Evolutionary conservation across 1,284 basidiomycete genomes (phyloP), one percentile per base, ranked within the genome.

Genomic region (Caloboletus inedulis): DNA sequence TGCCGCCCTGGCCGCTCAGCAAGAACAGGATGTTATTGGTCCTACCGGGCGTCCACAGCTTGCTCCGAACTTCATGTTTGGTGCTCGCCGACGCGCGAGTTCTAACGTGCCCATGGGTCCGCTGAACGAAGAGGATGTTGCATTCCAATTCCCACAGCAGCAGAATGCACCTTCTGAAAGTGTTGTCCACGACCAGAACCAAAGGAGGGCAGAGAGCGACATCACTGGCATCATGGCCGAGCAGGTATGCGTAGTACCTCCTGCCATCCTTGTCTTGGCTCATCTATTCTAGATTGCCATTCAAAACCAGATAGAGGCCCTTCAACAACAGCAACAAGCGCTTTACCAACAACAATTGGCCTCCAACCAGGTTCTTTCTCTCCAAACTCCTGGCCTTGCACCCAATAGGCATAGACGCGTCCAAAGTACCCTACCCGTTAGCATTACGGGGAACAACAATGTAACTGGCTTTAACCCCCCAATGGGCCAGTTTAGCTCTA

Each of bases 21-120:
- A 90, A 62, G 83, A 89, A 49, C 71, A 68, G 16, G 87, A 91
- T 52, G 47, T 73, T 30, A 56, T 89, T 37, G 88, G 89, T n/a
- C 85, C 89, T 5, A 82, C 86, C 30, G 89, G 91, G 37, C 84
- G 92, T 53, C 92, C 92, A 30, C 91, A 94, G 66, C 82, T 96
- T 48, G 91, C 91, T 16, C 93, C 92, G 12, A 77, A 79, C 37
- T 95, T 95, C 72, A 91, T 88, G 76, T 95, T 95, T 68, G 93
- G 92, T 47, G 82, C 83, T 45, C 80, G 84, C 56, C 83, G 82
- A 62, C 80, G 81, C 41, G 73, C 75, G 52, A 75, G 71, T 55
- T 66, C 71, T 14, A 69, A 69, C 37, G 72, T 77, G 12, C 75
- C 79, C 13, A 78, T 87, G 73, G 87, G 81, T 2, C 87, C 87